phyloP scores from a whole-genome alignment of 768 basidiomycete genomes.

The Tylopilus balloui region DNA sequence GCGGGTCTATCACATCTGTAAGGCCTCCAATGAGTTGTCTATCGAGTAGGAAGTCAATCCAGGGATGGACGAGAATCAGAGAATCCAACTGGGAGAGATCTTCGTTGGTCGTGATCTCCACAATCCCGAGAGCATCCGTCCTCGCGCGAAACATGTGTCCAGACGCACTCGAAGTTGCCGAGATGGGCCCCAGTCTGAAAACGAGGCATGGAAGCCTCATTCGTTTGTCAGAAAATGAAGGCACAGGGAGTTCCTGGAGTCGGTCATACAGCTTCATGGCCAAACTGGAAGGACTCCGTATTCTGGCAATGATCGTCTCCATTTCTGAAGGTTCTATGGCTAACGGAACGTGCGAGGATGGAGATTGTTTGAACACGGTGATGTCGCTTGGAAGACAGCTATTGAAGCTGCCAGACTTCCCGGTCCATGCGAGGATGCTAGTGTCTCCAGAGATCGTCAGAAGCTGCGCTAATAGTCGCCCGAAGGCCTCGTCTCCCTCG shows the following conservation, averaged over 20 bases:
- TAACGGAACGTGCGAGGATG: background rate
- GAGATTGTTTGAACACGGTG: background rate
- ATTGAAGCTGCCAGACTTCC: constrained; percentile 5
- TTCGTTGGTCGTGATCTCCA: constrained; percentile 7
- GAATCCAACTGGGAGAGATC: constrained; percentile 1
- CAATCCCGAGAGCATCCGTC: background rate
- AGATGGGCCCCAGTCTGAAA: constrained; percentile 1
- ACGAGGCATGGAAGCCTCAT: constrained; percentile 11
- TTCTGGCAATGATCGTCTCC: background rate
- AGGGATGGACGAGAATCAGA: constrained; percentile 7
- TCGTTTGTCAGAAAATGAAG: background rate
- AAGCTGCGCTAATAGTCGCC: constrained; percentile 3
- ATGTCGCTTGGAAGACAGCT: constrained; percentile 7
- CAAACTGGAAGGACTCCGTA: background rate
- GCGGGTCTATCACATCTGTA: background rate
- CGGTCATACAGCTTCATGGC: background rate
- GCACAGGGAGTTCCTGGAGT: constrained; percentile 1
- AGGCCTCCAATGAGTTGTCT: background rate
- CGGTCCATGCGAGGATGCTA: constrained; percentile 2
- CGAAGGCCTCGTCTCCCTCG: background rate
- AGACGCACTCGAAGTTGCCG: background rate
- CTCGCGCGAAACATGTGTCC: background rate
- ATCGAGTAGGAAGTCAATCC: constrained; percentile 11
- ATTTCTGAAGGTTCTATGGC: background rate
- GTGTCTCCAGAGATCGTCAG: background rate